These are phyloP conservation scores for Gymnopilus junonius DNA, from an alignment of 768 basidiomycete species.

Conservation along the genomic window DNA sequence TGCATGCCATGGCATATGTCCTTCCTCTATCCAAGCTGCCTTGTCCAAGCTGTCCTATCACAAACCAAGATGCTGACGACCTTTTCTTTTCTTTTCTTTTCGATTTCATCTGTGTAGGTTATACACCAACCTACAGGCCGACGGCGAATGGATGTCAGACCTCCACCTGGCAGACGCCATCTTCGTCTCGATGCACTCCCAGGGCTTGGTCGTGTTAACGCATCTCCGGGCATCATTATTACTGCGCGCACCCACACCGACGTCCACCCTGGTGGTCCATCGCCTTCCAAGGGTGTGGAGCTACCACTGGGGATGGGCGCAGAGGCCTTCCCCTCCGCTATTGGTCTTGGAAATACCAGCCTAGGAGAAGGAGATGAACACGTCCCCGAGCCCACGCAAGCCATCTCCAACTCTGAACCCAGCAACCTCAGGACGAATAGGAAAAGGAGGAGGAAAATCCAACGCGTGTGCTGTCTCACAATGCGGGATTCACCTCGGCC, in stretches of 20 bases:
- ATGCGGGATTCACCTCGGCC: slow-evolving; percentile 87
- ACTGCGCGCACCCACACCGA: too few relatives aligned
- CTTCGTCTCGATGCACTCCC: slow-evolving; percentile 92
- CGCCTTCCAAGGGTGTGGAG: neutral
- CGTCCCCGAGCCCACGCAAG: too few relatives aligned
- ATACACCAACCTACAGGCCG: slow-evolving; percentile 62
- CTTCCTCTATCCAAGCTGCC: too few relatives aligned
- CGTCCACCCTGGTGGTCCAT: too few relatives aligned
- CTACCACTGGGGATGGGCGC: slow-evolving; percentile 27
- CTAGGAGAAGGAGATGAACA: too few relatives aligned
- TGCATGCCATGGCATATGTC: too few relatives aligned
- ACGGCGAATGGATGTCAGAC: slow-evolving; percentile 76
- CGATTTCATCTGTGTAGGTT: slow-evolving; percentile 47
- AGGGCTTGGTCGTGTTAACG: slow-evolving; percentile 92
- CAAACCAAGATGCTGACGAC: too few relatives aligned
- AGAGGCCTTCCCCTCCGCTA: slow-evolving; percentile 33
- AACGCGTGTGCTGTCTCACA: slow-evolving; percentile 76
- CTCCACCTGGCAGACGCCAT: slow-evolving; percentile 85
- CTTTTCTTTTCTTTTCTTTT: too few relatives aligned
- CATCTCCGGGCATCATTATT: slow-evolving; percentile 78
- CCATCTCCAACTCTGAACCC: too few relatives aligned
- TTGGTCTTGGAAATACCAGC: slow-evolving; percentile 26
- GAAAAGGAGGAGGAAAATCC: slow-evolving; percentile 46
- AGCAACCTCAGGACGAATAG: too few relatives aligned
- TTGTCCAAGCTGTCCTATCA: too few relatives aligned